Evolutionary conservation across 352 stramenopile genomes (phyloP), one percentile per base, ranked within the genome.

Genomic region (Elongisporangium anandrum): DNA sequence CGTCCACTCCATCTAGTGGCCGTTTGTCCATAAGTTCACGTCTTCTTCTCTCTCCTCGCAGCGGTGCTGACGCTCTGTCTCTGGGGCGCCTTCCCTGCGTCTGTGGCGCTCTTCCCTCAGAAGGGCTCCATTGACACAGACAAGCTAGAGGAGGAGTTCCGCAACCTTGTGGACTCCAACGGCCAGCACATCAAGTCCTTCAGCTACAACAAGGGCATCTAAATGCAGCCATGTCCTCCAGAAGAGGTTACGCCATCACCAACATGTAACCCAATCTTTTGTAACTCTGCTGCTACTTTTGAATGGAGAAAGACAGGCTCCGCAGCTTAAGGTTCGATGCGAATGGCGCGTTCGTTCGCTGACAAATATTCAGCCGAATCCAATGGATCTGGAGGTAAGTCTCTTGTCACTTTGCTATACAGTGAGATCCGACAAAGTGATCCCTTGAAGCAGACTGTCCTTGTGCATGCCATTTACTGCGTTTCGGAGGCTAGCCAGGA

Each of bases 181-280:
- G 81, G 78, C 45, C 68, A 85, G 39, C 79, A 69, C 49, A 75
- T 91, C 58, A 68, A 72, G 26, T 65, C 80, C 39, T 87, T 91
- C 61, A 76, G 75, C 51, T 94, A 94, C 71, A 89, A 94, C 78
- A 94, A 94, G 66, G 84, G 84, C 56, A 90, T 93, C 55, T 93
- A 68, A 41, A 8, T 41, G 29, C 9, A 41, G 9, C 24, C 24
- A 34, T 34, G 7, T 34, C 24, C 24, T 34, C 24, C 1, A 41
- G 29, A 41, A 13, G 9, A 41, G 29, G 29, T 41, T 41, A 41
- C 29, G 29, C 29, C 29, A 15, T 15, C 29, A 41, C n/a, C n/a
- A n/a, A n/a, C n/a, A n/a, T n/a, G n/a, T n/a, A n/a, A n/a, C n/a
- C n/a, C n/a, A n/a, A n/a, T n/a, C n/a, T n/a, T n/a, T n/a, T n/a